Evolutionary conservation across 441 rosid species (phyloP).

Genomic region (Hypseocharis bilobata): DNA sequence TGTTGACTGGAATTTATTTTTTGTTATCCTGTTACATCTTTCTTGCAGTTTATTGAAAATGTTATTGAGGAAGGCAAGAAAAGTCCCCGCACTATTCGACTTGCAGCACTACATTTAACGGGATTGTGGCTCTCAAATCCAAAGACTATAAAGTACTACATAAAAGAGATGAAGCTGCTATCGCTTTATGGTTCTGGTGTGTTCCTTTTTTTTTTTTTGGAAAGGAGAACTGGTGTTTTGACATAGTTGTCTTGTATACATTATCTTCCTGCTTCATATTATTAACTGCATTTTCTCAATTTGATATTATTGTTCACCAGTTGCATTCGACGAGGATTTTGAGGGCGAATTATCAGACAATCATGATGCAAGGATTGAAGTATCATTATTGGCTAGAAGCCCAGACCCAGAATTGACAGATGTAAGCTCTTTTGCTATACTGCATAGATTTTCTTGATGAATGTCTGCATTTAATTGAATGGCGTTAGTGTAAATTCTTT

Average conservation of each 20-base stretch:
- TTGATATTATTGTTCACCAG: conserved; percentile 30
- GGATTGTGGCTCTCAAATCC: conserved; percentile 84
- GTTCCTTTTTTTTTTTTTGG: too few relatives aligned
- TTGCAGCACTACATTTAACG: conserved; percentile 82
- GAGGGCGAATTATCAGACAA: conserved; percentile 84
- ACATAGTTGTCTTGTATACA: conserved; percentile 14
- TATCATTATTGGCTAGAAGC: conserved; percentile 55
- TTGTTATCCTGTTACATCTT: conserved; percentile 17
- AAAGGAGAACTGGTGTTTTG: too few relatives aligned
- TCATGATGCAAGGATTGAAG: conserved; percentile 73
- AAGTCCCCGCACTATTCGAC: conserved; percentile 94
- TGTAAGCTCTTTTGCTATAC: conserved; percentile 37
- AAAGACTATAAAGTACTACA: conserved; percentile 56
- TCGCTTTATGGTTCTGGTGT: conserved; percentile 90
- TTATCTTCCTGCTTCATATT: conserved; percentile 17
- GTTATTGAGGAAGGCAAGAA: conserved; percentile 79
- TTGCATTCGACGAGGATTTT: conserved; percentile 98
- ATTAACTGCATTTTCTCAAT: conserved; percentile 11
- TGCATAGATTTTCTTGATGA: not conserved
- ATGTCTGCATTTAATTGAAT: not conserved
- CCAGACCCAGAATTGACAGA: conserved; percentile 75
- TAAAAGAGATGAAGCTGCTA: conserved; percentile 72
- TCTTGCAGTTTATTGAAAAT: conserved; percentile 68
- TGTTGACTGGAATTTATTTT: conserved; percentile 1
- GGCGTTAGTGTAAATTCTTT: not conserved